phyloP scores from a whole-genome alignment of 495 filamentous ascomycete species.

The Aspergillus ellipticus region DNA sequence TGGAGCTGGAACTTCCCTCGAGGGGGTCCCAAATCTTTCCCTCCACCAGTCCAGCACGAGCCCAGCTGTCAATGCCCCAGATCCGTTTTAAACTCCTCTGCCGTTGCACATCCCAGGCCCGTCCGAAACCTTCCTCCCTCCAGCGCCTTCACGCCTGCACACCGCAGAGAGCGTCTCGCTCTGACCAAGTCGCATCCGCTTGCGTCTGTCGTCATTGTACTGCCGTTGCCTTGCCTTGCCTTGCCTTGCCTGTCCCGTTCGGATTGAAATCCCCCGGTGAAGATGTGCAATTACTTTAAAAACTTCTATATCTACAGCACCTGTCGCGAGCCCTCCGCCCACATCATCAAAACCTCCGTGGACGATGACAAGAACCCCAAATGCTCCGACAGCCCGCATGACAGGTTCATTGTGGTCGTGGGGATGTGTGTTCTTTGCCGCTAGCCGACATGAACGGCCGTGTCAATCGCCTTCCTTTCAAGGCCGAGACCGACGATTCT shows the following conservation, averaged over 20 bases:
- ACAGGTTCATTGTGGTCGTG: slow-evolving; percentile 66
- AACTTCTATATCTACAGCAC: slow-evolving; percentile 75
- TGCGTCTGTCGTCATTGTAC: neutral
- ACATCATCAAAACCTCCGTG: slow-evolving; percentile 63
- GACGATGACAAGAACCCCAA: slow-evolving; percentile 59
- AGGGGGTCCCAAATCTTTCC: neutral
- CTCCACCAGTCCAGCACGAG: neutral
- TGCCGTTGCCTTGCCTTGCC: too few species aligned
- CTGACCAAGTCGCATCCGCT: neutral
- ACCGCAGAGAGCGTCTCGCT: neutral
- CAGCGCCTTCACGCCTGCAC: too few species aligned
- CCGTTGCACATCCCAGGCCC: neutral
- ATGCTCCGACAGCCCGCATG: slow-evolving; percentile 67
- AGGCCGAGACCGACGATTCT: neutral
- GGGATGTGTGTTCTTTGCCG: slow-evolving; percentile 62
- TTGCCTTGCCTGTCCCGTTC: neutral
- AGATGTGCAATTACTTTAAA: slow-evolving; percentile 75
- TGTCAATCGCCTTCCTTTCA: neutral
- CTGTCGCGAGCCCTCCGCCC: slow-evolving; percentile 61
- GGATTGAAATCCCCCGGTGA: slow-evolving; percentile 21
- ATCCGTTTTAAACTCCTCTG: slow-evolving; percentile 1
- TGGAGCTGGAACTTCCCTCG: neutral
- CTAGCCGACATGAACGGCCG: slow-evolving; percentile 1
- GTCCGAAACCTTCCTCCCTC: neutral
- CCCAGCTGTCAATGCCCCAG: neutral